Evolutionary conservation across 2,329 filamentous ascomycete genomes (phyloP).

Genomic region (Alternaria triticimaculans): DNA sequence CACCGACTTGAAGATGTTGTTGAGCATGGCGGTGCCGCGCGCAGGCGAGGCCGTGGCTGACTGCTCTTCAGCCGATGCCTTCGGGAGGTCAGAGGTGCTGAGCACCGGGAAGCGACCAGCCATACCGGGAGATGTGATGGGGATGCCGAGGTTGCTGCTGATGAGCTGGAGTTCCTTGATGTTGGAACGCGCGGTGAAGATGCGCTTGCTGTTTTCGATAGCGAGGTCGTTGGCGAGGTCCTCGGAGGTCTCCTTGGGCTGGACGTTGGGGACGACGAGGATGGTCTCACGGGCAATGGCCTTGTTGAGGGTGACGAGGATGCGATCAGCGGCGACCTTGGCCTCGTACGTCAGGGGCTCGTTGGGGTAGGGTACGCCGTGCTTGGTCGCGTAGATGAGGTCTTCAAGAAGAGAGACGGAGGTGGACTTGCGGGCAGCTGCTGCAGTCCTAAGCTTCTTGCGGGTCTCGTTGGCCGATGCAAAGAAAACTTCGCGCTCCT

Average conservation of each 20-base stretch:
- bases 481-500: constrained; percentile 9
- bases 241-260: constrained; percentile 8
- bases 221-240: constrained; percentile 30
- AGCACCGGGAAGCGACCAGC: constrained; percentile 44
- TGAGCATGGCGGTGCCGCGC: constrained; percentile 76
- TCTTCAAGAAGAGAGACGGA: constrained; percentile 24
- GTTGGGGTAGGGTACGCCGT: constrained; percentile 16
- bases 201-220: constrained; percentile 27
- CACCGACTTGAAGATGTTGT: constrained; percentile 53
- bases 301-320: constrained; percentile 25
- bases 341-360: constrained; percentile 21
- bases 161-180: constrained; percentile 4
- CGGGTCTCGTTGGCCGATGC: neutral
- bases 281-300: constrained; percentile 9
- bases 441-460: constrained; percentile 6
- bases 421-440: constrained; percentile 6
- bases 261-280: neutral
- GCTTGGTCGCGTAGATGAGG: constrained; percentile 20
- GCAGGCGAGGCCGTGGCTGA: constrained; percentile 72
- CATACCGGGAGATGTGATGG: constrained; percentile 25
- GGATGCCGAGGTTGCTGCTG: neutral
- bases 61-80: constrained; percentile 65
- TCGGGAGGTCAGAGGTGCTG: constrained; percentile 59
- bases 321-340: constrained; percentile 19
- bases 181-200: constrained; percentile 22